phyloP scores from a whole-genome alignment of 208 protist genomes.

The Angomonas ambiguus region DNA sequence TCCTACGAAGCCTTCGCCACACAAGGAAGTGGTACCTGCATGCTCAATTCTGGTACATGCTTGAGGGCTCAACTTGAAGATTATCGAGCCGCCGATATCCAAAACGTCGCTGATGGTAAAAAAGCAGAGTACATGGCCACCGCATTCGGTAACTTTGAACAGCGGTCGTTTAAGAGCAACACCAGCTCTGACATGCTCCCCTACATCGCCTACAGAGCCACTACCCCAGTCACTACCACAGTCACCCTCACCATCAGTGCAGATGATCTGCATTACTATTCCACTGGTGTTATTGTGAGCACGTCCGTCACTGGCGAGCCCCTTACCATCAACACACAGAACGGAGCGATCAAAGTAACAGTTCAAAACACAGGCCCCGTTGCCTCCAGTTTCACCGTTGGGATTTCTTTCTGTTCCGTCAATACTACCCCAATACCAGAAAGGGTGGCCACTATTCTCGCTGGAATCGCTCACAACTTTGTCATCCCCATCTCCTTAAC shows the following conservation, averaged over 20 bases:
- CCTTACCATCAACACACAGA: slow-evolving; percentile 28
- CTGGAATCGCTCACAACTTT: slow-evolving; percentile 17
- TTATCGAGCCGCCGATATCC: slow-evolving; percentile 48
- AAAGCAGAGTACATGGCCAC: slow-evolving; percentile 54
- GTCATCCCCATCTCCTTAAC: slow-evolving; percentile 51
- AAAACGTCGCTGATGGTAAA: slow-evolving; percentile 30
- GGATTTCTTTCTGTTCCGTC: slow-evolving; percentile 30
- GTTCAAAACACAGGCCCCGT: slow-evolving; percentile 61
- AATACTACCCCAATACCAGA: slow-evolving; percentile 54
- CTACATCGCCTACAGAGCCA: slow-evolving; percentile 51
- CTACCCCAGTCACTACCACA: slow-evolving; percentile 38
- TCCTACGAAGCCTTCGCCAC: slow-evolving; percentile 78
- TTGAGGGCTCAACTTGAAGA: slow-evolving; percentile 78
- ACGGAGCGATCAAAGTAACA: slow-evolving; percentile 42
- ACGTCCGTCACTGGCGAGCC: slow-evolving; percentile 25
- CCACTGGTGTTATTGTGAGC: slow-evolving; percentile 48
- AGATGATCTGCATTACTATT: slow-evolving; percentile 69
- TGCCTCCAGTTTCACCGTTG: slow-evolving; percentile 45
- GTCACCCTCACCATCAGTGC: slow-evolving; percentile 64
- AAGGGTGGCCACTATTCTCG: slow-evolving; percentile 35
- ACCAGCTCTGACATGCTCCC: slow-evolving; percentile 14
- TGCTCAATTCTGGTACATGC: slow-evolving; percentile 53
- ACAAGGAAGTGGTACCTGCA: slow-evolving; percentile 70
- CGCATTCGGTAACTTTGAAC: slow-evolving; percentile 46
- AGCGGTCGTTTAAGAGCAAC: slow-evolving; percentile 10